These are phyloP conservation scores for Talaromyces rugulosus DNA, from an alignment of 2,329 filamentous ascomycete genomes.

Conservation along the genomic window DNA sequence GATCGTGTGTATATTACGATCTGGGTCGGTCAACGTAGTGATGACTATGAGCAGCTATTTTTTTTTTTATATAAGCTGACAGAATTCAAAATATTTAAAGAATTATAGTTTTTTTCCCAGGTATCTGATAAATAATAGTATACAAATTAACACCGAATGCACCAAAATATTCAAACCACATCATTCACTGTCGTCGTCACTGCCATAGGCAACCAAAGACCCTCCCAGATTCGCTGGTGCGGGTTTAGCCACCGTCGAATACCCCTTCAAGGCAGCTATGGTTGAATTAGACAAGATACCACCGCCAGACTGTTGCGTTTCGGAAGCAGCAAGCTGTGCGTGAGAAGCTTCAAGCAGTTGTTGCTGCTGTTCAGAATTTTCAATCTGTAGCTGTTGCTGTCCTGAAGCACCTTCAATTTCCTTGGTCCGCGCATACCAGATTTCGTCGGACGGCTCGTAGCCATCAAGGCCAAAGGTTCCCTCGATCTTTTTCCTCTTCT, in stretches of 20 bases:
- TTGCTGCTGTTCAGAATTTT: conserved; percentile 43
- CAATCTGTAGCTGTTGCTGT: conserved; percentile 47
- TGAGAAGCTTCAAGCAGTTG: conserved; percentile 44
- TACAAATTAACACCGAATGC: conserved; percentile 3
- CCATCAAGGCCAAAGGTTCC: conserved; percentile 83
- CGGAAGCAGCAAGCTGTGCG: conserved; percentile 33
- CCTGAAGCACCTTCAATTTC: conserved; percentile 57
- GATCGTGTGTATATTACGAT: conserved; percentile 81
- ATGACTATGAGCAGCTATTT: background rate
- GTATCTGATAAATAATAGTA: background rate
- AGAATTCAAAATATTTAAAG: background rate
- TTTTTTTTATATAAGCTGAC: background rate
- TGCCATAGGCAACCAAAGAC: conserved; percentile 83
- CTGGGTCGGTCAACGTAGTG: conserved; percentile 41
- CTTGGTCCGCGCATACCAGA: conserved; percentile 82
- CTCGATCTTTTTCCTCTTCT: conserved; percentile 85
- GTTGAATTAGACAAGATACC: conserved; percentile 82
- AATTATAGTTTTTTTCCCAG: background rate
- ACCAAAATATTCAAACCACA: conserved; percentile 11
- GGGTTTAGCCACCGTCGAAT: conserved; percentile 42
- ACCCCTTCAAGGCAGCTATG: conserved; percentile 68
- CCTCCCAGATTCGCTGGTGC: conserved; percentile 49
- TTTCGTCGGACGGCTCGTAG: conserved; percentile 89
- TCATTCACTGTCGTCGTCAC: conserved; percentile 73
- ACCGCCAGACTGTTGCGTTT: conserved; percentile 45